phyloP scores from a whole-genome alignment of 768 basidiomycete genomes.

The Cystobasidiopsis lactophilus region DNA sequence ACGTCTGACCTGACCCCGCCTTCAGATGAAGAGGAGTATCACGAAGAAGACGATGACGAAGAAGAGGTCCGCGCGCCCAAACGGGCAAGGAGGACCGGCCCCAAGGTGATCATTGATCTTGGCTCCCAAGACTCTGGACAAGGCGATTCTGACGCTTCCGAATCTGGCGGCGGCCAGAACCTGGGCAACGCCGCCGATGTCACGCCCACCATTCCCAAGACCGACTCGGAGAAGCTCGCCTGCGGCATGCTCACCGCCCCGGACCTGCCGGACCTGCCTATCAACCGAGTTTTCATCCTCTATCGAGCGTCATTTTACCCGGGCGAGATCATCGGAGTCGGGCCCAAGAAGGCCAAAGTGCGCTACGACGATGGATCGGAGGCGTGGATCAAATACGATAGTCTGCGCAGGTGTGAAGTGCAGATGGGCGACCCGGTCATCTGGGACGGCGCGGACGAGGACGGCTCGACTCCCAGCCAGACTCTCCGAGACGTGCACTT shows the following conservation, averaged over 20 bases:
- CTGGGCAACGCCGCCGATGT: too few species aligned
- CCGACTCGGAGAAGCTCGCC: too few species aligned
- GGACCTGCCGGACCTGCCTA: background rate
- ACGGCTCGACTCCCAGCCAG: conserved; percentile 19
- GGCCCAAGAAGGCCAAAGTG: conserved; percentile 29
- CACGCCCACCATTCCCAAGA: too few species aligned
- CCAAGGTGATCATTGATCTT: too few species aligned
- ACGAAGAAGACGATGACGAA: too few species aligned
- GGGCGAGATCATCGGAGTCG: conserved; percentile 10
- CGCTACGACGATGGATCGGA: conserved; percentile 45
- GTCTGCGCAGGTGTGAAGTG: conserved; percentile 36
- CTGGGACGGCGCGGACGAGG: conserved; percentile 22
- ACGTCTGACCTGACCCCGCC: too few species aligned
- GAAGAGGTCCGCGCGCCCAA: too few species aligned
- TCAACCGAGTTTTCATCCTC: conserved; percentile 34
- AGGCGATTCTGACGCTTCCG: too few species aligned
- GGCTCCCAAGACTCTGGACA: too few species aligned
- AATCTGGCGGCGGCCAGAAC: too few species aligned
- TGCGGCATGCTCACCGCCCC: background rate
- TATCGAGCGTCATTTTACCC: conserved; percentile 28
- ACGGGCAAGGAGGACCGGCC: too few species aligned
- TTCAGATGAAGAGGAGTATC: too few species aligned
- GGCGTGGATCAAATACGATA: conserved; percentile 31
- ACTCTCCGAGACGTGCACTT: conserved; percentile 20
- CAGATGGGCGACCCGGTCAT: conserved; percentile 39